Conservation (phyloP, 306 rosid genomes). For the Hippophae rhamnoides region DNA sequence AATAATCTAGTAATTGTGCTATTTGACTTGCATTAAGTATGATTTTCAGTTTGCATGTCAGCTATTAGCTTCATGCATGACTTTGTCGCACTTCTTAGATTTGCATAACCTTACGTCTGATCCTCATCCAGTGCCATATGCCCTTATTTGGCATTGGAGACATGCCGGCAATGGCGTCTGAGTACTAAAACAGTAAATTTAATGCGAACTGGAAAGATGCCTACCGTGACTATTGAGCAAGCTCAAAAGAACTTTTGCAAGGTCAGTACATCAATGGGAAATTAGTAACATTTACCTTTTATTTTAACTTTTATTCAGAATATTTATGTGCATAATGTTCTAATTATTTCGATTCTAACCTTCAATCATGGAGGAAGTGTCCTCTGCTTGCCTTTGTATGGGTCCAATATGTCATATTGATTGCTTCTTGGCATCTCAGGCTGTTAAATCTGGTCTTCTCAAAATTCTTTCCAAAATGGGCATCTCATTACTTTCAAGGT, state of each 20-base stretch:
- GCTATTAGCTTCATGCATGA: not conserved
- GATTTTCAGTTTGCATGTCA: no score
- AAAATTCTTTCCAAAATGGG: conserved; percentile 98
- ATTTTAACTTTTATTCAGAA: not conserved
- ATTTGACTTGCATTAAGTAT: no score
- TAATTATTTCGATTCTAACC: not conserved
- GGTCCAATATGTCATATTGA: not conserved
- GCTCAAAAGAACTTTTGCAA: conserved; percentile 94
- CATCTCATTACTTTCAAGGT: conserved; percentile 93
- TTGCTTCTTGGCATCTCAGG: conserved; percentile 41
- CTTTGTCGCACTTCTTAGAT: conserved; percentile 10
- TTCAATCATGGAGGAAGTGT: not conserved
- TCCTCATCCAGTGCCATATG: conserved; percentile 67
- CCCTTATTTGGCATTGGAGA: conserved; percentile 96
- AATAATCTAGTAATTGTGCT: no score
- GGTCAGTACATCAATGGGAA: conserved; percentile 36
- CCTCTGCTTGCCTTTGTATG: not conserved
- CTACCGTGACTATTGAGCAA: conserved; percentile 93
- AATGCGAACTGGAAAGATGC: conserved; percentile 98
- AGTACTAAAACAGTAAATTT: conserved; percentile 85
- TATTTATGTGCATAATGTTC: not conserved
- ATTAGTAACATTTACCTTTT: not conserved
- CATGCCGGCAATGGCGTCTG: conserved; percentile 98
- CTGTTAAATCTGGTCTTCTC: conserved; percentile 85
- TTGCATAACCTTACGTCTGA: conserved; percentile 11